Evolutionary conservation across 2,329 filamentous ascomycete genomes (phyloP).

Genomic region (Domatiomyces catenatus): DNA sequence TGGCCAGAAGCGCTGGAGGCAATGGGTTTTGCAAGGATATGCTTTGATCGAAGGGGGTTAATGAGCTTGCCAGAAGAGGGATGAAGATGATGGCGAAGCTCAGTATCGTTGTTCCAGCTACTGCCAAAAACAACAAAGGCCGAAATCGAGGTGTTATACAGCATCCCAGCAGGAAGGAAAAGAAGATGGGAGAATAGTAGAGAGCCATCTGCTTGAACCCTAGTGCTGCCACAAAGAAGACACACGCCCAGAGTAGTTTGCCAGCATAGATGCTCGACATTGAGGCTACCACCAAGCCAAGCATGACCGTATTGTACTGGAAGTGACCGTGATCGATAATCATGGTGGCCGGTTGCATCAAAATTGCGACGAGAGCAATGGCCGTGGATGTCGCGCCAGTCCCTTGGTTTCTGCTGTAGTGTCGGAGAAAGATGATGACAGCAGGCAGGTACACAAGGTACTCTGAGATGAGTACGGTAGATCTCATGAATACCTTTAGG

Average conservation of each 20-base stretch:
- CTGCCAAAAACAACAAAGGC: slow-evolving; percentile 52
- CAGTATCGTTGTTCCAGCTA: slow-evolving; percentile 55
- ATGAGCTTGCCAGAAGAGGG: slow-evolving; percentile 57
- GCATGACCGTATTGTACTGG: slow-evolving; percentile 98
- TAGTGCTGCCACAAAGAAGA: slow-evolving; percentile 87
- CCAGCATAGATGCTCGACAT: slow-evolving; percentile 80
- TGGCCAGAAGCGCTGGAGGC: slow-evolving; percentile 48
- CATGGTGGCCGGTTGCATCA: slow-evolving; percentile 82
- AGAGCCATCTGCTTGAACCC: slow-evolving; percentile 99
- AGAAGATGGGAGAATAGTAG: slow-evolving; percentile 88
- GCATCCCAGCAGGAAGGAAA: slow-evolving; percentile 75
- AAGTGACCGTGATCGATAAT: slow-evolving; percentile 93
- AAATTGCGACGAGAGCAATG: slow-evolving; percentile 71
- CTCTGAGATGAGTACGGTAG: slow-evolving; percentile 77
- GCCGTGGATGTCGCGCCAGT: slow-evolving; percentile 70
- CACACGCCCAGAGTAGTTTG: slow-evolving; percentile 69
- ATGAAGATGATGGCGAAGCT: slow-evolving; percentile 62
- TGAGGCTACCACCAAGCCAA: slow-evolving; percentile 72
- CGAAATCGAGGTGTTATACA: slow-evolving; percentile 65
- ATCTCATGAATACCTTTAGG: slow-evolving; percentile 91
- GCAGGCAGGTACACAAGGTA: slow-evolving; percentile 82
- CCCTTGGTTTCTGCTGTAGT: slow-evolving; percentile 59
- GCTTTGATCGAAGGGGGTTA: slow-evolving; percentile 53
- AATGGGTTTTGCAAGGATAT: slow-evolving; percentile 44
- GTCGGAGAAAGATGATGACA: slow-evolving; percentile 66